phyloP scores from a whole-genome alignment of 1,284 basidiomycete genomes.

The Malassezia restricta region DNA sequence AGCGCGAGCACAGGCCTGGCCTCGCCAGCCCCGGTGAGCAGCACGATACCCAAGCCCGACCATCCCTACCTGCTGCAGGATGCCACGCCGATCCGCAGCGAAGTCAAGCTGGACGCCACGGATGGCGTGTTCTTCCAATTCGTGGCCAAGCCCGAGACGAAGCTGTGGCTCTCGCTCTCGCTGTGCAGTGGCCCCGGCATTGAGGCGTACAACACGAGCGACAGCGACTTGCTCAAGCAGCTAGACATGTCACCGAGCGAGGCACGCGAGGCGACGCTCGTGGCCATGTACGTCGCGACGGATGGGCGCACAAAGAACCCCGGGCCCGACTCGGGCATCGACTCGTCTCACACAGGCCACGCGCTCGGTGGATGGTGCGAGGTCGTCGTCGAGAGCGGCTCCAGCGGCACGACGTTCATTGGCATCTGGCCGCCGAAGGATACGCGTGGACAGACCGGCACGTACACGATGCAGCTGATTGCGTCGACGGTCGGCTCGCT shows the following conservation, averaged over 20 bases:
- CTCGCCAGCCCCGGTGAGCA: neutral
- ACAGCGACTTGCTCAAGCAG: slow-evolving; percentile 20
- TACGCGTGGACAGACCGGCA: slow-evolving; percentile 18
- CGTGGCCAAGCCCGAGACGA: slow-evolving; percentile 11
- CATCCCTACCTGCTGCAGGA: slow-evolving; percentile 18
- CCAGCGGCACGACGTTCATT: slow-evolving; percentile 24
- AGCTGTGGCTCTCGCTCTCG: slow-evolving; percentile 29
- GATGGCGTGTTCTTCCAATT: slow-evolving; percentile 28
- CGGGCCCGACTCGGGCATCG: slow-evolving; percentile 18
- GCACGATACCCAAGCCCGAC: neutral
- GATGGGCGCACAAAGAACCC: slow-evolving; percentile 16
- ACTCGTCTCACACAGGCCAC: slow-evolving; percentile 9
- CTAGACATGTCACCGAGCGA: slow-evolving; percentile 20
- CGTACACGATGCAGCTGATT: slow-evolving; percentile 23
- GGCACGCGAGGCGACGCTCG: slow-evolving; percentile 24
- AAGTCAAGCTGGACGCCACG: slow-evolving; percentile 15
- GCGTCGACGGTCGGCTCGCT: slow-evolving; percentile 22
- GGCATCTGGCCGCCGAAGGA: slow-evolving; percentile 34
- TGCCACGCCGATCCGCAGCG: slow-evolving; percentile 19
- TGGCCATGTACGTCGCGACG: slow-evolving; percentile 28
- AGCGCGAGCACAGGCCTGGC: slow-evolving; percentile 8
- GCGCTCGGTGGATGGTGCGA: slow-evolving; percentile 33
- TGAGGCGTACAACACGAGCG: slow-evolving; percentile 33
- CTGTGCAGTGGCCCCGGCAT: slow-evolving; percentile 35
- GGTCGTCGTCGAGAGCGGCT: slow-evolving; percentile 21